phyloP scores from a whole-genome alignment of 164 flowering plant genomes.

The Cinnamomum chago region DNA sequence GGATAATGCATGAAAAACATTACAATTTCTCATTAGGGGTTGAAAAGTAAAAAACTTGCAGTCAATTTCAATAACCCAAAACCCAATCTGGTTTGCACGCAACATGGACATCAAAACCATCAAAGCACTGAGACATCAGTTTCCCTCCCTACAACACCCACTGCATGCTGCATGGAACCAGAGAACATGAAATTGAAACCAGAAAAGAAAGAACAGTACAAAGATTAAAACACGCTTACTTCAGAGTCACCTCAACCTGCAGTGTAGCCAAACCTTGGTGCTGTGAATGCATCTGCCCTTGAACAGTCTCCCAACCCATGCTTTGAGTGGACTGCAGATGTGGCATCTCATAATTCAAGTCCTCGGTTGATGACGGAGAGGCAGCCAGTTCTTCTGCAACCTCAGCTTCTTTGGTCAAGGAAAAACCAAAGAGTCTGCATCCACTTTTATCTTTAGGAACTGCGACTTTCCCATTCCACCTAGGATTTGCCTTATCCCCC shows the following conservation, averaged over 20 bases:
- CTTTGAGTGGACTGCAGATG: conserved; percentile 23
- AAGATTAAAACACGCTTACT: conserved; percentile 32
- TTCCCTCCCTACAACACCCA: conserved; percentile 30
- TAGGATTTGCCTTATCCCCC: conserved; percentile 19
- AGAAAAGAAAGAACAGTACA: conserved; percentile 10
- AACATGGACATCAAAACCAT: conserved; percentile 14
- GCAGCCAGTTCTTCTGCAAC: conserved; percentile 22
- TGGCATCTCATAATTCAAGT: conserved; percentile 20
- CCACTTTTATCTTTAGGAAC: conserved; percentile 37
- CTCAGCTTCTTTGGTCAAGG: conserved; percentile 50
- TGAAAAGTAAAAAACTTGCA: too few species aligned
- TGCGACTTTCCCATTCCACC: conserved; percentile 17
- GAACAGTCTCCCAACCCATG: conserved; percentile 6
- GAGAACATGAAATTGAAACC: neutral
- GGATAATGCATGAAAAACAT: neutral
- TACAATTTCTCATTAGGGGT: neutral
- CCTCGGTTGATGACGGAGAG: conserved; percentile 21
- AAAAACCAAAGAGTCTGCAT: conserved; percentile 87
- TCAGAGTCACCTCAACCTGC: conserved; percentile 47
- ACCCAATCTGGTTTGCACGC: neutral
- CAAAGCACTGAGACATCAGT: conserved; percentile 28
- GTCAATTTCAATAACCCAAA: too few species aligned
- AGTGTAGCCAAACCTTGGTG: conserved; percentile 30
- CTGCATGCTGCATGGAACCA: neutral
- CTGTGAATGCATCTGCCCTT: conserved; percentile 26